phyloP scores from a whole-genome alignment of 176 grass and related monocot genomes.

The Eremochloa ophiuroides region DNA sequence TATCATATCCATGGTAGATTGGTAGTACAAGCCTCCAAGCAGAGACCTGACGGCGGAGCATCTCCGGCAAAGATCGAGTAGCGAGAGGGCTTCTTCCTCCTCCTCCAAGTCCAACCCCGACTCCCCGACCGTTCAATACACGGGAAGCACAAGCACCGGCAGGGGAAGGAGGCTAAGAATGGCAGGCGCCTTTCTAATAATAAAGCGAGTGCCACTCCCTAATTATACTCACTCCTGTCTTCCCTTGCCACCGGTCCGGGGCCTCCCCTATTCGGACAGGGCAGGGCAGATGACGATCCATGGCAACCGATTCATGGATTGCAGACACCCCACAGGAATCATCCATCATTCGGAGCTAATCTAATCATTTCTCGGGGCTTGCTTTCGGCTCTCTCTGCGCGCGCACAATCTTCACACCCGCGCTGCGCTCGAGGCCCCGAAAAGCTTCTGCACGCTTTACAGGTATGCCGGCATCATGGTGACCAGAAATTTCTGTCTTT shows the following conservation, averaged over 20 bases:
- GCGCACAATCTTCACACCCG: constrained; percentile 21
- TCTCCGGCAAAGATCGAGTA: no score
- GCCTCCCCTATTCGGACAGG: constrained; percentile 21
- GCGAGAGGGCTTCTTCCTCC: neutral
- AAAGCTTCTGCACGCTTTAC: constrained; percentile 28
- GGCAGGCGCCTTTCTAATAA: constrained; percentile 48
- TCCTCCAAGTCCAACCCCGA: neutral
- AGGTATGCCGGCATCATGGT: neutral
- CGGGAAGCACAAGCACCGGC: constrained; percentile 6
- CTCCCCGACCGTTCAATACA: constrained; percentile 27
- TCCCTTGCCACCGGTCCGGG: constrained; percentile 1
- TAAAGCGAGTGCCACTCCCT: constrained; percentile 48
- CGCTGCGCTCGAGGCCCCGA: constrained; percentile 26
- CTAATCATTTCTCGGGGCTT: constrained; percentile 18
- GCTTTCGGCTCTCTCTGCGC: neutral
- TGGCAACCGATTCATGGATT: constrained; percentile 13
- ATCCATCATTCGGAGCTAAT: constrained; percentile 21
- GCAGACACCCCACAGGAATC: constrained; percentile 6
- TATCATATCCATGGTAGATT: no score
- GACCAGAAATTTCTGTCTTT: neutral
- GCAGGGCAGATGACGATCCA: neutral
- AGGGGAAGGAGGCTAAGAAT: constrained; percentile 32
- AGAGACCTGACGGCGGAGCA: no score
- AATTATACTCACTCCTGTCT: constrained; percentile 44
- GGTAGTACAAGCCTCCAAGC: no score